A percentile compares a stretch with the other conserved stretches of the same genome.
phyloP scores from a whole-genome alignment of 2,329 filamentous ascomycete species.

The Aspergillus fischeri region DNA sequence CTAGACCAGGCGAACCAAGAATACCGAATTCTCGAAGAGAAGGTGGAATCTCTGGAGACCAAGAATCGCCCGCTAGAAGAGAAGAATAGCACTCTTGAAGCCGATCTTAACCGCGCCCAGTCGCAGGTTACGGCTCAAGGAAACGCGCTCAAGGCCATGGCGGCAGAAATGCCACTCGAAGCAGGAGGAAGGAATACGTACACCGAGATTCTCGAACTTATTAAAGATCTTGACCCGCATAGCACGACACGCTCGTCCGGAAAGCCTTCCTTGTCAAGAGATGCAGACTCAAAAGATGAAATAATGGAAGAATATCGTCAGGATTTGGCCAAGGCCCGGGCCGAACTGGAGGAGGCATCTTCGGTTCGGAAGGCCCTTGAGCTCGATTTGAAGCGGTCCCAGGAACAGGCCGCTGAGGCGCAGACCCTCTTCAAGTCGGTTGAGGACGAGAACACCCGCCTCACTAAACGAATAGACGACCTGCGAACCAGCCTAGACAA shows the following conservation, averaged over 20 bases:
- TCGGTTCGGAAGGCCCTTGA: conserved; percentile 29
- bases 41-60: conserved; percentile 30
- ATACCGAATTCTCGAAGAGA: conserved; percentile 31
- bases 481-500: conserved; percentile 30
- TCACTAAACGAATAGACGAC: conserved; percentile 32
- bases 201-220: conserved; percentile 36
- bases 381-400: conserved; percentile 32
- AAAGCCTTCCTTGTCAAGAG: conserved; percentile 15
- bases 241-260: conserved; percentile 11
- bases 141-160: conserved; percentile 35
- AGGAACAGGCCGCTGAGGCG: conserved; percentile 35
- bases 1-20: conserved; percentile 30
- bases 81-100: conserved; percentile 34
- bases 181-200: conserved; percentile 30
- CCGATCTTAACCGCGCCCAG: conserved; percentile 32
- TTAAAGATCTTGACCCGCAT: conserved; percentile 30
- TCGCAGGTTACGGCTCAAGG: conserved; percentile 35
- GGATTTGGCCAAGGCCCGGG: conserved; percentile 27
- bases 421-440: conserved; percentile 35
- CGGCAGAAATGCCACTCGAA: conserved; percentile 32
- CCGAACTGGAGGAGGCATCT: conserved; percentile 26
- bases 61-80: conserved; percentile 35
- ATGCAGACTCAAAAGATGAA: conserved; percentile 9
- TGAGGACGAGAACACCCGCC: conserved; percentile 37
- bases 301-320: conserved; percentile 22